These are phyloP conservation scores for Globisporangium paddicum DNA, from an alignment of 352 stramenopile species.

Conservation along the genomic window DNA sequence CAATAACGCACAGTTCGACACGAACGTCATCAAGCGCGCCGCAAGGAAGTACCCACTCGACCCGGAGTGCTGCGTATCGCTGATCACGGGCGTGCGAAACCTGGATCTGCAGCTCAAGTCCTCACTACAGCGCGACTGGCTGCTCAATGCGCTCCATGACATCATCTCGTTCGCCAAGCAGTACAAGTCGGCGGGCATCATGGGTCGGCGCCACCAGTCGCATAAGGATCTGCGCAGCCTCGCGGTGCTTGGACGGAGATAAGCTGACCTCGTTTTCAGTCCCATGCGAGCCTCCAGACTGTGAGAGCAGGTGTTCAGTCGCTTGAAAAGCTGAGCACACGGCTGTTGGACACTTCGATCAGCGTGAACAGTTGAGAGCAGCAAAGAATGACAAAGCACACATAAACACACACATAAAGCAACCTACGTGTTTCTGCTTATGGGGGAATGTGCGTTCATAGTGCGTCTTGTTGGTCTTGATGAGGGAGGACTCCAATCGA, in stretches of 20 bases:
- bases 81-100: conserved; percentile 42
- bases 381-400: neutral
- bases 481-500: neutral
- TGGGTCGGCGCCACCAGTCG: conserved; percentile 6
- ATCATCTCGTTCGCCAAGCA: conserved; percentile 62
- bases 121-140: conserved; percentile 70
- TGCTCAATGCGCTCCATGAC: conserved; percentile 60
- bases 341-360: neutral
- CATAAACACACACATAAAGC: conserved; percentile 2
- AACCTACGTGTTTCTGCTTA: conserved; percentile 7
- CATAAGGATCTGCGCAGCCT: conserved; percentile 1
- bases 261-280: neutral
- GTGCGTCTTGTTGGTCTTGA: neutral
- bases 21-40: conserved; percentile 43
- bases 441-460: neutral
- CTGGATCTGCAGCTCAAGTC: conserved; percentile 65
- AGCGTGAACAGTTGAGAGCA: neutral
- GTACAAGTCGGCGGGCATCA: conserved; percentile 42
- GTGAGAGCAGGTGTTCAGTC: neutral
- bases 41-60: conserved; percentile 37
- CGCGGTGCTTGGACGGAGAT: neutral
- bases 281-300: neutral
- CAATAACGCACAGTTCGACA: conserved; percentile 20
- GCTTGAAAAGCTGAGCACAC: neutral
- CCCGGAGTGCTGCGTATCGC: conserved; percentile 40